These are phyloP conservation scores for Dorcoceras hygrometricum DNA, from an alignment of 257 asterid genomes.

Conservation along the genomic window DNA sequence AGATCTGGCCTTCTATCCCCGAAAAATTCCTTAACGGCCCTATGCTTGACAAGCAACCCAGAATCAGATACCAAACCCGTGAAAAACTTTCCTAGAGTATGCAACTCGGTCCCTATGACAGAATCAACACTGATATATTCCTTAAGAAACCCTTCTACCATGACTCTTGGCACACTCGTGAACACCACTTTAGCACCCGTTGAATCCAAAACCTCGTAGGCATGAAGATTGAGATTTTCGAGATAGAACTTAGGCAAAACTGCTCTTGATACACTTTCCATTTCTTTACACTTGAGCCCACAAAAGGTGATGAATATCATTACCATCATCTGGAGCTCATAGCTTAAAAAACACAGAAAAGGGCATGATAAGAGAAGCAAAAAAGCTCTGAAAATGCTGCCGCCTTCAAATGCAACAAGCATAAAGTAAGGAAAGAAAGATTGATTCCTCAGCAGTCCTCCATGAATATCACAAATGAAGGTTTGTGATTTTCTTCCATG, in stretches of 20 bases:
- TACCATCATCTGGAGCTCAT: constrained; percentile 44
- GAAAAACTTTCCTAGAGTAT: constrained; percentile 45
- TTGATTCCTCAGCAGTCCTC: constrained; percentile 42
- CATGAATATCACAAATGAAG: constrained; percentile 57
- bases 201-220: constrained; percentile 44
- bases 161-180: constrained; percentile 68
- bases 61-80: constrained; percentile 50
- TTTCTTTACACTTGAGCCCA: constrained; percentile 52
- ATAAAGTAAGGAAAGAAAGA: constrained; percentile 90
- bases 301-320: constrained; percentile 83
- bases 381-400: constrained; percentile 66
- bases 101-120: constrained; percentile 75
- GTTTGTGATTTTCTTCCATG: constrained; percentile 39
- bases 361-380: constrained; percentile 63
- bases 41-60: constrained; percentile 61
- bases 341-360: constrained; percentile 35
- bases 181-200: constrained; percentile 44
- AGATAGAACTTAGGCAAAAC: constrained; percentile 84
- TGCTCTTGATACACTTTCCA: constrained; percentile 63
- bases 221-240: constrained; percentile 53
- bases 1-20: constrained; percentile 61
- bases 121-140: constrained; percentile 61
- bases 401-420: constrained; percentile 93
- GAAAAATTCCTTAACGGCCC: constrained; percentile 54
- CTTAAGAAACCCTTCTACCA: constrained; percentile 75